Evolutionary conservation across 257 asterid species (phyloP).

Genomic region (Avicennia marina): DNA sequence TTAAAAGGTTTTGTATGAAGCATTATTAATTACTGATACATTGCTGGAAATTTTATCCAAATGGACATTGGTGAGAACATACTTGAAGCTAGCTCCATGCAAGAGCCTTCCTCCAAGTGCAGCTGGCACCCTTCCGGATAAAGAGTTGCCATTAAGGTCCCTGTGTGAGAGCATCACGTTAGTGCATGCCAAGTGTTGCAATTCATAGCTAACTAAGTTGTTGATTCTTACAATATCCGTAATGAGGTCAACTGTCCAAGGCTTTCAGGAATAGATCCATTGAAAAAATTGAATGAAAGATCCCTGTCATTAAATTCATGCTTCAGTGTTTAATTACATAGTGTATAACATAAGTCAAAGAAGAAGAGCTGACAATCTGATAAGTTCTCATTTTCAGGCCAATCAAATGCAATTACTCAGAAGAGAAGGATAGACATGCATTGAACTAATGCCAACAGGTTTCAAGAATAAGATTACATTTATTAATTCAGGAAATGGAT

Average conservation of each 20-base stretch:
- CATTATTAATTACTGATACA: too few species aligned
- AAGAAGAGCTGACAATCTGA: too few species aligned
- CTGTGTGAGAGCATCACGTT: slow-evolving; percentile 34
- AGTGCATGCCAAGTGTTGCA: neutral
- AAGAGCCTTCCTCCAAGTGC: slow-evolving; percentile 90
- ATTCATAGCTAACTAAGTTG: slow-evolving; percentile 2
- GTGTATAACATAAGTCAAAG: too few species aligned
- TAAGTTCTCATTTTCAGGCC: too few species aligned
- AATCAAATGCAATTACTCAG: too few species aligned
- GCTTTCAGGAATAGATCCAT: slow-evolving; percentile 90
- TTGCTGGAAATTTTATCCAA: too few species aligned
- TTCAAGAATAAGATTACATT: too few species aligned
- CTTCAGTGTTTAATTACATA: slow-evolving; percentile 24
- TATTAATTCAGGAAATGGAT: too few species aligned
- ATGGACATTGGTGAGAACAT: slow-evolving; percentile 5
- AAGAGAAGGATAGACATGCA: too few species aligned
- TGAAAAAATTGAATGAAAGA: slow-evolving; percentile 78
- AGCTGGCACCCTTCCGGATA: slow-evolving; percentile 82
- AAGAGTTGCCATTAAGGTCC: slow-evolving; percentile 86
- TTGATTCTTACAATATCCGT: slow-evolving; percentile 61
- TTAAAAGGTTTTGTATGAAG: too few species aligned
- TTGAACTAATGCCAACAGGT: too few species aligned
- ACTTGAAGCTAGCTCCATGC: slow-evolving; percentile 81
- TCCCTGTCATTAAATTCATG: slow-evolving; percentile 57
- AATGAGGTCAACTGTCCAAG: slow-evolving; percentile 74